Conservation (phyloP, 495 filamentous ascomycete species). For the Bryoglossum gracile region DNA sequence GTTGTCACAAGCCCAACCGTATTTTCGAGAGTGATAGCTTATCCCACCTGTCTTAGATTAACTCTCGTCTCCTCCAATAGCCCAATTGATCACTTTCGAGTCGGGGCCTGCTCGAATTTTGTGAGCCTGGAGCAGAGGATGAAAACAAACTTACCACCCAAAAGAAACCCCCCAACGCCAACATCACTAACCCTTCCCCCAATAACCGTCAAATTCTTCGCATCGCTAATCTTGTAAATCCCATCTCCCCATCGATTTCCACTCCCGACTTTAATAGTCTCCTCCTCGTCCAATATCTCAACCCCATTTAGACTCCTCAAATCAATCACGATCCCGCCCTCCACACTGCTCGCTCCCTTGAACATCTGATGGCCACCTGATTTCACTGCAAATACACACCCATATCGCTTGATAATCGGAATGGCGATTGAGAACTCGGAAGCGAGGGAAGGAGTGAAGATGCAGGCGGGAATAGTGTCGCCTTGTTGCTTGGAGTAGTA, state of each 20-base stretch:
- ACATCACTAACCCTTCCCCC: slow-evolving; percentile 45
- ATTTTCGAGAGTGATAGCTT: slow-evolving; percentile 33
- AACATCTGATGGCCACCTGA: slow-evolving; percentile 24
- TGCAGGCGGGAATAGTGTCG: slow-evolving; percentile 24
- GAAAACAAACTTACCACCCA: slow-evolving; percentile 39
- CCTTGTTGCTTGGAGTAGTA: slow-evolving; percentile 22
- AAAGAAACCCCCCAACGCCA: slow-evolving; percentile 47
- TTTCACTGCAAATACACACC: slow-evolving; percentile 25
- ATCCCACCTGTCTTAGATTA: slow-evolving; percentile 27
- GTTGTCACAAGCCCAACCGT: slow-evolving; percentile 40
- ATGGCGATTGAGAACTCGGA: slow-evolving; percentile 27
- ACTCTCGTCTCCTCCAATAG: slow-evolving; percentile 18
- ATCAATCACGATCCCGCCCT: slow-evolving; percentile 27
- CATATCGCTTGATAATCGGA: slow-evolving; percentile 24
- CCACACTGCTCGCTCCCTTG: not conserved
- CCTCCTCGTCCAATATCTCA: not conserved
- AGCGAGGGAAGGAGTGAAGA: slow-evolving; percentile 26
- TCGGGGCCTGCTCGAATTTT: no score
- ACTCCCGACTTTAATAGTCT: slow-evolving; percentile 25
- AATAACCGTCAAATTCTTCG: slow-evolving; percentile 32
- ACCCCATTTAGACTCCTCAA: slow-evolving; percentile 26
- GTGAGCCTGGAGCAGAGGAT: no score
- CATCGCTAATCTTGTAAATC: slow-evolving; percentile 36
- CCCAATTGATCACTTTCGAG: no score
- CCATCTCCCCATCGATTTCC: slow-evolving; percentile 37